Evolutionary conservation across 1,139 yeast genomes (phyloP).

Genomic region (Sugiyamaella castrensis): DNA sequence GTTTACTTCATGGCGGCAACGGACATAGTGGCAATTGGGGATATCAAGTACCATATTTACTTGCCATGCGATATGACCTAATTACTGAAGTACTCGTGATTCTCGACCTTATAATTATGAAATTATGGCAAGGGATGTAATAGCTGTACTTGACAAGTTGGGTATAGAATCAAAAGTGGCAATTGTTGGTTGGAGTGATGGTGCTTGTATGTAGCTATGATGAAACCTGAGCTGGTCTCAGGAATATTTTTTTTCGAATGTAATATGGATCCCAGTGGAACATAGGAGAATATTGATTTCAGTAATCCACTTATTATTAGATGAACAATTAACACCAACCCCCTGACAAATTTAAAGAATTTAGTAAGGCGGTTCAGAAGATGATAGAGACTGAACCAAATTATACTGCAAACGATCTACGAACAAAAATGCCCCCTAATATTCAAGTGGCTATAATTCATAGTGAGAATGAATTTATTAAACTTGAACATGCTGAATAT

Average conservation of each 20-base stretch:
- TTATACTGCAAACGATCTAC: conserved; percentile 1
- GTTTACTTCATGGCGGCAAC: conserved; percentile 9
- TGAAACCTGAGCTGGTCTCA: conserved; percentile 1
- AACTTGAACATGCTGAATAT: conserved; percentile 5
- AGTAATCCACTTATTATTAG: neutral
- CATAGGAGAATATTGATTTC: neutral
- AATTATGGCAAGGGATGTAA: conserved; percentile 5
- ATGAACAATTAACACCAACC: conserved; percentile 2
- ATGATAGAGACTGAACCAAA: conserved; percentile 11
- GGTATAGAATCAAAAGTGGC: neutral
- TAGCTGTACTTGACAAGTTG: conserved; percentile 1
- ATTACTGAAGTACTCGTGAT: conserved; percentile 7
- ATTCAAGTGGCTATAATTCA: conserved; percentile 6
- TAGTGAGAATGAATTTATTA: conserved; percentile 9
- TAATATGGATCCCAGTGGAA: conserved; percentile 10
- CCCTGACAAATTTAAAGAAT: conserved; percentile 6
- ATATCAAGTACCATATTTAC: conserved; percentile 1
- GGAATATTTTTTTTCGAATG: conserved; percentile 8
- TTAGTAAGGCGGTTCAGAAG: neutral
- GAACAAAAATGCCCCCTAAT: neutral
- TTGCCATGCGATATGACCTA: neutral
- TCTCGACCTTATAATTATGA: conserved; percentile 4
- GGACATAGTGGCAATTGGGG: conserved; percentile 13
- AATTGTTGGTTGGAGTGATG: conserved; percentile 12
- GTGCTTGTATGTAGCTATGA: conserved; percentile 5